phyloP scores from a whole-genome alignment of 2,329 filamentous ascomycete species.

The Sarocladiaceae sp. region DNA sequence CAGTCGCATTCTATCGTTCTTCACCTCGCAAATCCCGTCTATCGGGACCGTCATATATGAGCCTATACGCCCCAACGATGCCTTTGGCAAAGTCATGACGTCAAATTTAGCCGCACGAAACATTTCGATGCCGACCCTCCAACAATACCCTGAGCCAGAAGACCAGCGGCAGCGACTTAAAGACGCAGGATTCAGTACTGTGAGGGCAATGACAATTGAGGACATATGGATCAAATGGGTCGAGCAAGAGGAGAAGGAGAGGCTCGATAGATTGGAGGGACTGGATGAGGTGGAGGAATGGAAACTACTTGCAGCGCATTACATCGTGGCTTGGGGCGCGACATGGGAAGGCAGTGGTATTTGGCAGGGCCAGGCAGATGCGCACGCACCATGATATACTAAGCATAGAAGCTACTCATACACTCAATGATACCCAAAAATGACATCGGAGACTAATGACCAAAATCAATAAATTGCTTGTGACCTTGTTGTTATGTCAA shows the following conservation, averaged over 20 bases:
- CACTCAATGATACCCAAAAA: constrained; percentile 2
- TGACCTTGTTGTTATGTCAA: too few relatives aligned
- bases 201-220: constrained; percentile 40
- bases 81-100: constrained; percentile 91
- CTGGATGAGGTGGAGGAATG: constrained; percentile 96
- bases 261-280: constrained; percentile 77
- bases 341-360: constrained; percentile 26
- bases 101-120: constrained; percentile 78
- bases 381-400: background rate
- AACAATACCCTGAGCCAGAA: constrained; percentile 62
- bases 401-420: too few relatives aligned
- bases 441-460: too few relatives aligned
- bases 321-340: constrained; percentile 87
- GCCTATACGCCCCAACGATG: constrained; percentile 75
- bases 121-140: constrained; percentile 80
- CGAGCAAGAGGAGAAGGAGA: constrained; percentile 63
- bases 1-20: constrained; percentile 59
- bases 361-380: background rate
- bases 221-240: constrained; percentile 78
- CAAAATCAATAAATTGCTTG: too few relatives aligned
- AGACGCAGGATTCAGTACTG: constrained; percentile 57
- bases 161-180: constrained; percentile 66
- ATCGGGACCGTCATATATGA: constrained; percentile 76
- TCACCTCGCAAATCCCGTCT: constrained; percentile 46
- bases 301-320: constrained; percentile 81